Conservation (phyloP, 169 alveolate species). For the Plasmodium fragile region DNA sequence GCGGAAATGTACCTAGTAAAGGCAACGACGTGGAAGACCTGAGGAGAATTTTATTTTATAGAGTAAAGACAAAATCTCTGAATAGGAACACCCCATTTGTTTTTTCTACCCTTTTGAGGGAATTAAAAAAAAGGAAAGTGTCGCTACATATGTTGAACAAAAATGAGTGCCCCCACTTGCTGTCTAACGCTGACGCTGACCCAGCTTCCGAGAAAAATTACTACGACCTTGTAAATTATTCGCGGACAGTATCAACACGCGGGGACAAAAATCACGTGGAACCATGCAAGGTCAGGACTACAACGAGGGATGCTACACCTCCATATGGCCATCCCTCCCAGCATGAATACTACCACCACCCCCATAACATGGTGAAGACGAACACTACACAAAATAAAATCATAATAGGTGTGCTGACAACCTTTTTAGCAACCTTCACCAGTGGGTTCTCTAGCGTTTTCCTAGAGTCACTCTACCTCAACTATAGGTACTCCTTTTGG, state of each 20-base stretch:
- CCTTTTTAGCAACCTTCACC: conserved; percentile 37
- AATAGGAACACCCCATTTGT: not conserved
- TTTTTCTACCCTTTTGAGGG: not conserved
- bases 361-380: not conserved
- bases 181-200: not conserved
- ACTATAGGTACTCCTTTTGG: conserved; percentile 39
- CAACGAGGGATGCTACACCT: not conserved
- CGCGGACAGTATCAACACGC: not conserved
- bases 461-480: conserved; percentile 41
- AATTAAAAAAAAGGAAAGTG: not conserved
- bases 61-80: not conserved
- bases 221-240: not conserved
- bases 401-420: conserved; percentile 36
- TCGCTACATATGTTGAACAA: not conserved
- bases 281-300: not conserved
- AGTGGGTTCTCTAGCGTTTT: conserved; percentile 66
- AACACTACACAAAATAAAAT: not conserved
- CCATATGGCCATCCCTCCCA: not conserved
- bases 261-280: not conserved
- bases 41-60: not conserved
- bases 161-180: not conserved
- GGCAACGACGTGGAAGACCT: not conserved
- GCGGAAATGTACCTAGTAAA: not conserved
- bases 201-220: not conserved
- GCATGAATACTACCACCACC: not conserved